A percentile compares a stretch with the other conserved stretches of the same genome.
Evolutionary conservation across 2,329 filamentous ascomycete genomes (phyloP).

Genomic region (Calonectria ilicicola): DNA sequence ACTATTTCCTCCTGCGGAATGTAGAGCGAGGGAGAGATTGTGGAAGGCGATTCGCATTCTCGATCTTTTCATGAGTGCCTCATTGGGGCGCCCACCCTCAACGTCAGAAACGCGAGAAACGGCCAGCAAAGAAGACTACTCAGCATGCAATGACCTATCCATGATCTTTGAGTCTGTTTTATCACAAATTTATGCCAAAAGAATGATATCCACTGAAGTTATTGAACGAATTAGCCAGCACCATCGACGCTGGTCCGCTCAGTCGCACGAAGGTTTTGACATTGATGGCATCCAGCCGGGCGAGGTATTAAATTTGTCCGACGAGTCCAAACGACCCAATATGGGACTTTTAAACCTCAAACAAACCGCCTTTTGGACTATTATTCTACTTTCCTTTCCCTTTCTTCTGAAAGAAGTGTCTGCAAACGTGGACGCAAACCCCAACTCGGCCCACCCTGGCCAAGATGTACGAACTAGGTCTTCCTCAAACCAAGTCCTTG

Average conservation of each 20-base stretch:
- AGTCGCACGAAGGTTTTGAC: conserved; percentile 30
- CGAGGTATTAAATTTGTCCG: conserved; percentile 27
- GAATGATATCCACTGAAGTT: conserved; percentile 45
- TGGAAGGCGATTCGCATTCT: conserved; percentile 50
- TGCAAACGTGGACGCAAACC: conserved; percentile 35
- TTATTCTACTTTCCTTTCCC: conserved; percentile 52
- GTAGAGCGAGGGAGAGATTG: conserved; percentile 42
- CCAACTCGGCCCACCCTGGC: conserved; percentile 28
- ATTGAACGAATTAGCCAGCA: conserved; percentile 41
- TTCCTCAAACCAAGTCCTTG: conserved; percentile 41
- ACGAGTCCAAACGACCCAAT: conserved; percentile 38
- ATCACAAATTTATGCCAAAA: conserved; percentile 48
- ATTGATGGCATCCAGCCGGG: conserved; percentile 36
- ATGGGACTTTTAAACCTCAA: conserved; percentile 47
- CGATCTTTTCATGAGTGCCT: conserved; percentile 49
- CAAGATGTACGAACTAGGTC: conserved; percentile 15
- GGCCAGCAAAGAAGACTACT: conserved; percentile 36
- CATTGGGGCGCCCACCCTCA: conserved; percentile 47
- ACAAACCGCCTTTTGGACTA: conserved; percentile 52
- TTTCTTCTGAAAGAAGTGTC: conserved; percentile 48
- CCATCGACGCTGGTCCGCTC: conserved; percentile 38
- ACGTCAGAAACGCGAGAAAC: conserved; percentile 47
- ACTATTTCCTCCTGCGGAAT: conserved; percentile 42
- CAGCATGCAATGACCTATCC: conserved; percentile 48
- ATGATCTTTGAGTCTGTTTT: conserved; percentile 52